These are phyloP conservation scores for Fusarium floridanum DNA, from an alignment of 2,329 filamentous ascomycete species.

Conservation along the genomic window DNA sequence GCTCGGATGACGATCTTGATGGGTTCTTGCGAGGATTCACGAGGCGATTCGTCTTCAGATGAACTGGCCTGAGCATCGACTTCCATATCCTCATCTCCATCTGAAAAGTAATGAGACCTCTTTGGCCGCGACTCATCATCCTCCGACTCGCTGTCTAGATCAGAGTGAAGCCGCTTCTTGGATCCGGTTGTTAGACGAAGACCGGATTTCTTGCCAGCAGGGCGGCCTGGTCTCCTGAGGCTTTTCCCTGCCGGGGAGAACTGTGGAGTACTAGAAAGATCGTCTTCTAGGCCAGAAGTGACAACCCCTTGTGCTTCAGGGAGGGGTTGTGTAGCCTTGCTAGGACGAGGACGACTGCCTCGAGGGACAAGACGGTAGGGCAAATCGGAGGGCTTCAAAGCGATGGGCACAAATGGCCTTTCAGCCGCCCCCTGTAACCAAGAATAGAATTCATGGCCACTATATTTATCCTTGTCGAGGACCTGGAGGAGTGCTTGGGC, in stretches of 20 bases:
- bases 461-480: constrained; percentile 53
- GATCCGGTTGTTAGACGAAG: constrained; percentile 57
- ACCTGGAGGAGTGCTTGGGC: constrained; percentile 54
- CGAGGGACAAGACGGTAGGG: constrained; percentile 44
- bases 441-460: constrained; percentile 47
- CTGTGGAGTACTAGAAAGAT: constrained; percentile 35
- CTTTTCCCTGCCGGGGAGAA: constrained; percentile 49
- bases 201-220: constrained; percentile 59
- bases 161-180: constrained; percentile 60
- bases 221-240: constrained; percentile 53
- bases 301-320: constrained; percentile 1
- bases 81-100: constrained; percentile 50
- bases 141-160: constrained; percentile 56
- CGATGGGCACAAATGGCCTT: constrained; percentile 45
- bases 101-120: constrained; percentile 51
- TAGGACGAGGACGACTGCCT: constrained; percentile 34
- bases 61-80: constrained; percentile 43
- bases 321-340: constrained; percentile 6
- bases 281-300: constrained; percentile 20
- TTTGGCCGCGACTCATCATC: constrained; percentile 52
- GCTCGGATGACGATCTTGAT: constrained; percentile 62
- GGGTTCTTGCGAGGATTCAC: constrained; percentile 40
- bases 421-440: constrained; percentile 51
- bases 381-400: constrained; percentile 47
- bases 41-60: constrained; percentile 36